These are phyloP conservation scores for Asterella californica DNA, from an alignment of 225 moss, liverwort and hornwort species.

Conservation along the genomic window DNA sequence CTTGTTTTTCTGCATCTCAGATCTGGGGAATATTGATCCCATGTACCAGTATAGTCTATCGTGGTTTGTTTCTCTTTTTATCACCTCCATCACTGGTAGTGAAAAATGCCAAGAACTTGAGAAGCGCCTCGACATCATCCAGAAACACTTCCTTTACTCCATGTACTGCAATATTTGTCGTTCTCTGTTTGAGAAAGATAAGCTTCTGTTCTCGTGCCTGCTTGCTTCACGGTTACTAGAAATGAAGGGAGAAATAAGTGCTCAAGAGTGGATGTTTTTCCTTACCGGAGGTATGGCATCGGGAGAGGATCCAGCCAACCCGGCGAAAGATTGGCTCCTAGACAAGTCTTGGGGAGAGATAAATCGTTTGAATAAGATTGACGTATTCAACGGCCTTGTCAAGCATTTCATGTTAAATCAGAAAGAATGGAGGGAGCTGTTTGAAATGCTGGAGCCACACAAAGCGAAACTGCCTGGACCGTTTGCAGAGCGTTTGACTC, in stretches of 20 bases:
- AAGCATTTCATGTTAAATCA: slow-evolving; percentile 53
- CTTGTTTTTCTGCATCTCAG: slow-evolving; percentile 83
- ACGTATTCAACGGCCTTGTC: slow-evolving; percentile 45
- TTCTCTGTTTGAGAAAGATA: slow-evolving; percentile 94
- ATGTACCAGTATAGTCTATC: slow-evolving; percentile 97
- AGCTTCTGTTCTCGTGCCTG: slow-evolving; percentile 77
- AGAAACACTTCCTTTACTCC: slow-evolving; percentile 68
- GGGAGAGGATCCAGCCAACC: slow-evolving; percentile 62
- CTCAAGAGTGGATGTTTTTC: slow-evolving; percentile 85
- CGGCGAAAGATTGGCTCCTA: slow-evolving; percentile 74
- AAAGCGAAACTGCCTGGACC: slow-evolving; percentile 50
- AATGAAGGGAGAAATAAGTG: slow-evolving; percentile 63
- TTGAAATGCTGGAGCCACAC: slow-evolving; percentile 74
- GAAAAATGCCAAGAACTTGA: slow-evolving; percentile 53
- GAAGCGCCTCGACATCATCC: slow-evolving; percentile 64
- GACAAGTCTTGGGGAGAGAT: slow-evolving; percentile 77
- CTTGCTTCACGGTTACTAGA: slow-evolving; percentile 62
- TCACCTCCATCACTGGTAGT: slow-evolving; percentile 70
- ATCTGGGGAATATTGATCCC: slow-evolving; percentile 87
- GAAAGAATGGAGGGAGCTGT: slow-evolving; percentile 55
- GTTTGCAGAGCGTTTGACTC: slow-evolving; percentile 28
- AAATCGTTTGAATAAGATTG: slow-evolving; percentile 51
- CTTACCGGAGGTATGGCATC: slow-evolving; percentile 79
- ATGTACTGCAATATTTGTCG: slow-evolving; percentile 82
- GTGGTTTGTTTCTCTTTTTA: slow-evolving; percentile 81